A percentile compares a stretch with the other conserved stretches of the same genome.
phyloP scores from a whole-genome alignment of 2,329 filamentous ascomycete species.

The Xylariaceae sp. region DNA sequence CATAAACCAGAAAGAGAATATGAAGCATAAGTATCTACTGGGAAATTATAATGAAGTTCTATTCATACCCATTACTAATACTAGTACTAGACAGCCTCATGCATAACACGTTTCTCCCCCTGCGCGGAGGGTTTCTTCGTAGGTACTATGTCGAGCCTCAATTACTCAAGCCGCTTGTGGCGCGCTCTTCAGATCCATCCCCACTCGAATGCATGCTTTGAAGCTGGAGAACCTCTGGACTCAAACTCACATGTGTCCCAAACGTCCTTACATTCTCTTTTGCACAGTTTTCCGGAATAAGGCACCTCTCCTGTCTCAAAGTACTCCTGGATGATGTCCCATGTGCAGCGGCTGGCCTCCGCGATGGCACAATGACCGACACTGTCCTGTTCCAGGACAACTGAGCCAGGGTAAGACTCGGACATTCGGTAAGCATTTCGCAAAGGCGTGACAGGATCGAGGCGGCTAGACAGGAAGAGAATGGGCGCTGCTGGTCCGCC shows the following conservation, averaged over 20 bases:
- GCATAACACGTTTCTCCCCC: too few relatives aligned
- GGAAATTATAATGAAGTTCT: too few relatives aligned
- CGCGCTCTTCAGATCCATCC: neutral
- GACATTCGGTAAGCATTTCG: slow-evolving; percentile 28
- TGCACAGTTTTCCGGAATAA: slow-evolving; percentile 1
- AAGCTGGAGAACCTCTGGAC: too few relatives aligned
- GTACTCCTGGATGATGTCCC: slow-evolving; percentile 8
- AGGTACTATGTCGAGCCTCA: too few relatives aligned
- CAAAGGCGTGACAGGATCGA: slow-evolving; percentile 44
- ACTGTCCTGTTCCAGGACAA: slow-evolving; percentile 14
- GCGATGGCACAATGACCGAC: slow-evolving; percentile 12
- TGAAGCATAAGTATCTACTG: too few relatives aligned
- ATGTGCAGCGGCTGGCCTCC: slow-evolving; percentile 8
- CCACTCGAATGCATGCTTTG: neutral
- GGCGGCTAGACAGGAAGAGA: slow-evolving; percentile 37
- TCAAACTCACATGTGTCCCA: neutral
- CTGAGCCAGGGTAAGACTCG: slow-evolving; percentile 10
- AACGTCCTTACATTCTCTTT: neutral
- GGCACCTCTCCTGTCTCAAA: slow-evolving; percentile 5
- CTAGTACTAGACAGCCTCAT: too few relatives aligned
- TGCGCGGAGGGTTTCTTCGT: too few relatives aligned
- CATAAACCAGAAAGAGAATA: too few relatives aligned
- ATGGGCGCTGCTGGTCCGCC: slow-evolving; percentile 35
- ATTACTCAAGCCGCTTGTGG: too few relatives aligned
- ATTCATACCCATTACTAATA: too few relatives aligned